Base-by-base conservation (phyloP, 2,329 filamentous ascomycete genomes). In the Fusarium setosum region DNA sequence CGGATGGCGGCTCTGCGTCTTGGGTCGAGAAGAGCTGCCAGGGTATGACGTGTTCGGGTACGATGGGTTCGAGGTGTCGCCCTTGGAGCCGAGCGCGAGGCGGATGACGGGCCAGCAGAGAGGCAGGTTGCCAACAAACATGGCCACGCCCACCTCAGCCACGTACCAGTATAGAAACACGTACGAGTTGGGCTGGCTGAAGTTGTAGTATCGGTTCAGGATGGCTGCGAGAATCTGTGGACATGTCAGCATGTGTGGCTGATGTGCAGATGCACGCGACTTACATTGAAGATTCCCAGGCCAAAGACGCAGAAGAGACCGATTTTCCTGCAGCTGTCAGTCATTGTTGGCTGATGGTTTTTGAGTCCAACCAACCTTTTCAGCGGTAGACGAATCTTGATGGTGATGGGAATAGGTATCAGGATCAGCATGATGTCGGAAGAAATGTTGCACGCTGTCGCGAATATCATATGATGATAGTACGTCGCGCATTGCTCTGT, bases 141-240 rank as follows among this genome's bases (percentile, higher is more conserved):
- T 80, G 6, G 86, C 85, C 0, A 87, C 87, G 41, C 83, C 85
- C 12, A 83, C 82, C 70, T 90, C 87, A 24, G 86, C 82, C 9
- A 87, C 82, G 64, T 88, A 88, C 86, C 87, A 90, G 65, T 83
- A 83, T 0, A 87, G 82, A 79, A 87, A 90, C 34, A 83, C 74
- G 13, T 79, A 77, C 4, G 84, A 84, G 71, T 86, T 88, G 1
- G 84, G 84, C 18, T 86, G 75, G 15, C 76, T 82, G 60, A 90
- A 88, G 41, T 85, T 87, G 75, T 88, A 88, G 69, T 87, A 86
- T 60, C 88, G 88, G 76, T 88, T 89, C 15, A 90, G 76, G 6
- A 85, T 81, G 11, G 86, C 85, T 17, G 84, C 84, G 13, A 89
- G 75, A 49, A 90, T 86, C 68, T 84, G 76, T 15, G 3, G 44